Evolutionary conservation across 2,329 filamentous ascomycete species (phyloP).

Genomic region (Diaporthe destruens): DNA sequence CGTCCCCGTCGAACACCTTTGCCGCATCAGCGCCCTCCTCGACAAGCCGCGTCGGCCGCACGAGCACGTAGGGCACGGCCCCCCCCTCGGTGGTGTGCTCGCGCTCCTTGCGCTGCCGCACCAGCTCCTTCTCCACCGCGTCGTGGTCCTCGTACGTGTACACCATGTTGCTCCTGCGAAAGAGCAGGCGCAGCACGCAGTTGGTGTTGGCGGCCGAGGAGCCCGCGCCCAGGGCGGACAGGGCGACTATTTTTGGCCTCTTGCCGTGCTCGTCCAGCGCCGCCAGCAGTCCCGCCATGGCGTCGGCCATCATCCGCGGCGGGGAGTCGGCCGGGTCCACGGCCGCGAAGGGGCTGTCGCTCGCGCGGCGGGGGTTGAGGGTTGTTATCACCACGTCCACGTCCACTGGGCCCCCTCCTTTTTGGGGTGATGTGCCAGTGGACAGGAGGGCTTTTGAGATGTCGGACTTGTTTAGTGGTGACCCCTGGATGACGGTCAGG

Average conservation of each 20-base stretch:
- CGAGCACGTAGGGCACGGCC: constrained; percentile 6
- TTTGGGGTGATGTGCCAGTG: constrained; percentile 38
- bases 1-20: constrained; percentile 45
- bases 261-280: not conserved
- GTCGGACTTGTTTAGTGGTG: constrained; percentile 52
- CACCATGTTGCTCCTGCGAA: constrained; percentile 61
- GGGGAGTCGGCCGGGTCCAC: constrained; percentile 49
- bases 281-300: not conserved
- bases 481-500: constrained; percentile 50
- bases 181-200: constrained; percentile 57
- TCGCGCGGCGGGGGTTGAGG: constrained; percentile 55
- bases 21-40: not conserved
- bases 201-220: constrained; percentile 58
- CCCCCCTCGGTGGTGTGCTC: constrained; percentile 43
- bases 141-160: constrained; percentile 62
- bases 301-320: constrained; percentile 54
- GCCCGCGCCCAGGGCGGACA: constrained; percentile 64
- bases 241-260: constrained; percentile 57
- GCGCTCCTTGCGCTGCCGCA: constrained; percentile 42
- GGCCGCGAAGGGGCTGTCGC: constrained; percentile 56
- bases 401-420: constrained; percentile 29
- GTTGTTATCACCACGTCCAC: constrained; percentile 54
- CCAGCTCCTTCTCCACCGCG: constrained; percentile 57
- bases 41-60: constrained; percentile 32
- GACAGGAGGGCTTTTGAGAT: constrained; percentile 48